Evolutionary conservation across 805 yeast genomes (phyloP).

Genomic region (Cyberlindnera euphorbiae): DNA sequence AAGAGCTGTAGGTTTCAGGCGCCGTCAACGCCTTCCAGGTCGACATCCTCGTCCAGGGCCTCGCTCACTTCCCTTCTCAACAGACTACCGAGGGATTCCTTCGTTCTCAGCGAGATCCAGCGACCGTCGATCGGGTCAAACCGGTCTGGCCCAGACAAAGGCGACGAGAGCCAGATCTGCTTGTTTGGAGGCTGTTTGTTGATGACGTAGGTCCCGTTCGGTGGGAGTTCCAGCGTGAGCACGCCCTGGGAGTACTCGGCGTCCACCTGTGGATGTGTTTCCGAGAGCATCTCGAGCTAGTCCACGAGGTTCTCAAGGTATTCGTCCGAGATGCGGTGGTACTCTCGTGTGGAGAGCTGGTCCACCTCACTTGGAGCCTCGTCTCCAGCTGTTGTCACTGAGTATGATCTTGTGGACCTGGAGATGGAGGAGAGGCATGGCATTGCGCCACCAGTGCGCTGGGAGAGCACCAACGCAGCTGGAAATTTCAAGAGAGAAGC

Average conservation of each 20-base stretch:
- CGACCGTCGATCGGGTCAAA: slow-evolving; percentile 68
- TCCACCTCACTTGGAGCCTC: slow-evolving; percentile 48
- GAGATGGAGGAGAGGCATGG: background rate
- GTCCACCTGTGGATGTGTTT: slow-evolving; percentile 58
- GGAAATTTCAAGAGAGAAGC: too few relatives aligned
- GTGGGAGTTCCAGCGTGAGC: slow-evolving; percentile 63
- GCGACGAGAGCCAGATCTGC: slow-evolving; percentile 95
- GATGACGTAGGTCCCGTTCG: slow-evolving; percentile 80
- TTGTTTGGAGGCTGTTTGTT: slow-evolving; percentile 97
- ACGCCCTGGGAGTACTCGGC: slow-evolving; percentile 86
- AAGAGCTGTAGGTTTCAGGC: slow-evolving; percentile 2
- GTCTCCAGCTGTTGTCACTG: slow-evolving; percentile 47
- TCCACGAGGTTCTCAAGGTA: slow-evolving; percentile 68
- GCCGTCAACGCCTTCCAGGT: slow-evolving; percentile 19
- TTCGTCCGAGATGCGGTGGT: slow-evolving; percentile 58
- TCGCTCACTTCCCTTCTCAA: slow-evolving; percentile 45
- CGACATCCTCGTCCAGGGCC: slow-evolving; percentile 25
- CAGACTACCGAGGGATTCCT: slow-evolving; percentile 41
- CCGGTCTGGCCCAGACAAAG: slow-evolving; percentile 87
- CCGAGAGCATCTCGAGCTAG: slow-evolving; percentile 64
- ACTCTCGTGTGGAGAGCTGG: slow-evolving; percentile 44
- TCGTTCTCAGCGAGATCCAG: slow-evolving; percentile 80
- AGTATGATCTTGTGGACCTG: slow-evolving; percentile 12
- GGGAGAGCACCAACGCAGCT: too few relatives aligned
- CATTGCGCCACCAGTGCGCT: too few relatives aligned